Evolutionary conservation across 208 protist species (phyloP), one percentile per base, ranked within the genome.

Genomic region (Leishmania aethiopica): DNA sequence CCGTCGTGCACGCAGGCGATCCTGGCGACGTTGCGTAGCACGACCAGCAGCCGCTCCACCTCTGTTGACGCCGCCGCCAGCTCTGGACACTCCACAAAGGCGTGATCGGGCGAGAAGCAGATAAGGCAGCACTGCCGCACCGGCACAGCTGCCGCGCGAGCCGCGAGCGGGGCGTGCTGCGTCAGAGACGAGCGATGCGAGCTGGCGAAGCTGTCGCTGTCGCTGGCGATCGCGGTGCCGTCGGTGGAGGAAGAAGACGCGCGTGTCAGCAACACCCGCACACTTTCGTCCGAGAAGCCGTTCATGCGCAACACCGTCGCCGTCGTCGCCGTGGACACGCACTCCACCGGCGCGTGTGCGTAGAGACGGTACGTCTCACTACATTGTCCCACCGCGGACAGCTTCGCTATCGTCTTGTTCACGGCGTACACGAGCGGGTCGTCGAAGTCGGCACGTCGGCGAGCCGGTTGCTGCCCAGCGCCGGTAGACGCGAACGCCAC

Each of bases 341-440:
- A 86, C 35, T 77, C 51, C 0, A 85, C 45, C 3, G 94, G 93
- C 8, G 86, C 40, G 73, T 87, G 90, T 25, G 92, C 88, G 86
- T 95, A 96, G 42, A 97, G 85, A 15, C 93, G 89, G 73, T 93
- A 95, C 51, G 94, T 91, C 28, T 91, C 77, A 35, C 86, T 90
- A 55, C 83, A 71, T 17, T 90, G 80, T 35, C 81, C 90, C n/a
- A 88, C 81, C 57, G 64, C 25, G 5, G 90, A 85, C 32, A 97
- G 82, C 77, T 93, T 94, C 35, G 51, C 62, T 3, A 95, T 89
- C 7, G 90, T 90, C 60, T 87, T 86, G 78, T 97, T 96, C 32
- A 95, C 75, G 11, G 93, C 93, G 80, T 96, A 96, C 51, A 97
- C 82, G 55, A 96, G 81, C 53, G 91, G 90, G 49, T 93, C 88